These are phyloP conservation scores for Pythium oligandrum DNA, from an alignment of 352 stramenopile species.

Conservation along the genomic window DNA sequence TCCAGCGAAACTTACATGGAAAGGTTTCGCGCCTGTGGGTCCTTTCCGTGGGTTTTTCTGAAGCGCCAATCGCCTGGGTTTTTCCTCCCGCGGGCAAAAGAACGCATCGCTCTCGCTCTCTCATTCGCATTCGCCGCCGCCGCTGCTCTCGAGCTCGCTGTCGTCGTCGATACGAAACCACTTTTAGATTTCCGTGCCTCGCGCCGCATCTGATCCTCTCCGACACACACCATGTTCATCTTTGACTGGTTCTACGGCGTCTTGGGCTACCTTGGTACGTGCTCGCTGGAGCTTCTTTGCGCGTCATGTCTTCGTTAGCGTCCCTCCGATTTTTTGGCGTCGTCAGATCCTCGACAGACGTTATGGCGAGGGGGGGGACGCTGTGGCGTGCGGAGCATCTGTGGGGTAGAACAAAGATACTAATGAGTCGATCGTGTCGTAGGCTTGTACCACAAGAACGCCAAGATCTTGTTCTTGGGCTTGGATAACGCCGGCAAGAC, in stretches of 20 bases:
- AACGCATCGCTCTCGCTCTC: no score
- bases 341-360: neutral
- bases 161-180: neutral
- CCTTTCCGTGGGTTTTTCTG: no score
- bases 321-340: neutral
- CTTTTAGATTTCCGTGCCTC: neutral
- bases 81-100: no score
- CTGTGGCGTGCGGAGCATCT: neutral
- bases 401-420: slow-evolving; percentile 2
- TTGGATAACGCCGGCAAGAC: slow-evolving; percentile 99
- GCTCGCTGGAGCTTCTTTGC: neutral
- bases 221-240: slow-evolving; percentile 81
- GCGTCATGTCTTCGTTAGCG: neutral
- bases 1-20: slow-evolving; percentile 12
- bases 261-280: slow-evolving; percentile 89
- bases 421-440: slow-evolving; percentile 1
- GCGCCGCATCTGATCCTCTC: slow-evolving; percentile 11
- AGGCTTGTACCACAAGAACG: slow-evolving; percentile 99
- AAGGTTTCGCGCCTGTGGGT: neutral
- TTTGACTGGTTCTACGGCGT: slow-evolving; percentile 96
- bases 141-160: no score
- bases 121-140: no score
- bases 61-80: no score
- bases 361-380: neutral
- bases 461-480: slow-evolving; percentile 99